Evolutionary conservation across 2,329 filamentous ascomycete species (phyloP), one percentile per base, ranked within the genome.

Genomic region (Botryotinia convoluta): DNA sequence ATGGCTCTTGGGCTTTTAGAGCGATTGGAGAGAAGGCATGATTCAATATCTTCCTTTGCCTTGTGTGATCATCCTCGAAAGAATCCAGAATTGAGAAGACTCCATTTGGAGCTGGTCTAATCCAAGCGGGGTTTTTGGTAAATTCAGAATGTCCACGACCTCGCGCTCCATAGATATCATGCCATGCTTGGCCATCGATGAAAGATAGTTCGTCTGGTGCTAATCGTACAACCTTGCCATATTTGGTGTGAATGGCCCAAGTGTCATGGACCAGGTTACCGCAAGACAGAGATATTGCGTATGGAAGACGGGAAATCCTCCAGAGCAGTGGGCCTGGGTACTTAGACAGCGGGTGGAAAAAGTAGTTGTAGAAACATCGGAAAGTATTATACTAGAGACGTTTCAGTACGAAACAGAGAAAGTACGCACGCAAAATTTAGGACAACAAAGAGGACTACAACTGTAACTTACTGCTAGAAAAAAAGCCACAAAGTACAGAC

Each of bases 21-120:
- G 81, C 77, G 54, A 74, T 76, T 10, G 75, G 75, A 12, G 80
- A 80, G 64, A 82, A 82, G 37, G 78, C 80, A 51, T 78, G 64
- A 12, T 75, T 75, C 9, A 82, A 72, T 9, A 77, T 65, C 67
- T 75, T 77, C 22, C 78, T 77, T 71, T 80, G 76, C 18, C 76
- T 74, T 4, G 74, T 68, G 70, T 82, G 81, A 18, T 69, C 51
- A 8, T 61, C 72, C 51, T 57, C 51, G 51, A 57, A 54, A 57
- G 51, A 57, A 29, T 57, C n/a, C 26, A 57, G n/a, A 57, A 57
- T 57, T 29, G 12, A 29, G n/a, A 57, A 57, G n/a, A 57, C 51
- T 29, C n/a, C 51, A 32, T 57, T 57, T 16, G n/a, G 51, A 29
- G 51, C 51, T 32, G 51, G 51, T 32, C 51, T 57, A 18, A 57